Conservation (phyloP, 768 basidiomycete species). For the Peribolospora kevripleyi region DNA sequence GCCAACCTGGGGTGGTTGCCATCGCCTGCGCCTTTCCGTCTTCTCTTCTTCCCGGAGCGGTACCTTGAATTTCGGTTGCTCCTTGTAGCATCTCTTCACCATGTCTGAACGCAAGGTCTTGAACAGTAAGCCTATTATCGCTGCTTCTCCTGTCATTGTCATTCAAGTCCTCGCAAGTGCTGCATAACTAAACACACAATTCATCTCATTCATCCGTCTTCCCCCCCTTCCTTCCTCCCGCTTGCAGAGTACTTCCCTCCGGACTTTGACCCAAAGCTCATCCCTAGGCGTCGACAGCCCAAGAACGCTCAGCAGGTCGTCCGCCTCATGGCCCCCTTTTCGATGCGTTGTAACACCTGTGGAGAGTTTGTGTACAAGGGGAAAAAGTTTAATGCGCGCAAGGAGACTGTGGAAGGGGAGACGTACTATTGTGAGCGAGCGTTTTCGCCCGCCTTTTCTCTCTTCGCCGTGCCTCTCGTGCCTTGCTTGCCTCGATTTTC, state of each 20-base stretch:
- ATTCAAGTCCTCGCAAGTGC: conserved; percentile 9
- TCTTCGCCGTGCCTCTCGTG: neutral
- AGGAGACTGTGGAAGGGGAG: conserved; percentile 91
- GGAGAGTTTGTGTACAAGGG: conserved; percentile 99
- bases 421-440: conserved; percentile 97
- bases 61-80: too few species aligned
- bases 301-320: conserved; percentile 94
- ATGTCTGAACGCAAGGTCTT: conserved; percentile 36
- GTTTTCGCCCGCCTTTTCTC: neutral
- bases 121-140: conserved; percentile 28
- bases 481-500: neutral
- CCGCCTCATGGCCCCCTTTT: conserved; percentile 97
- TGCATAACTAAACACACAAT: conserved; percentile 13
- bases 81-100: neutral
- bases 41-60: too few species aligned
- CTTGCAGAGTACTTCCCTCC: conserved; percentile 60
- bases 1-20: too few species aligned
- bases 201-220: neutral
- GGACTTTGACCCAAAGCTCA: conserved; percentile 93
- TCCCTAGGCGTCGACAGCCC: conserved; percentile 65
- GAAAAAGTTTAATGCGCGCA: conserved; percentile 97
- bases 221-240: neutral
- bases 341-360: conserved; percentile 73
- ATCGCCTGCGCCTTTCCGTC: too few species aligned
- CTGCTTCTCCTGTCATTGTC: conserved; percentile 1